phyloP scores from a whole-genome alignment of 2,329 filamentous ascomycete genomes.

The Clonostachys solani region DNA sequence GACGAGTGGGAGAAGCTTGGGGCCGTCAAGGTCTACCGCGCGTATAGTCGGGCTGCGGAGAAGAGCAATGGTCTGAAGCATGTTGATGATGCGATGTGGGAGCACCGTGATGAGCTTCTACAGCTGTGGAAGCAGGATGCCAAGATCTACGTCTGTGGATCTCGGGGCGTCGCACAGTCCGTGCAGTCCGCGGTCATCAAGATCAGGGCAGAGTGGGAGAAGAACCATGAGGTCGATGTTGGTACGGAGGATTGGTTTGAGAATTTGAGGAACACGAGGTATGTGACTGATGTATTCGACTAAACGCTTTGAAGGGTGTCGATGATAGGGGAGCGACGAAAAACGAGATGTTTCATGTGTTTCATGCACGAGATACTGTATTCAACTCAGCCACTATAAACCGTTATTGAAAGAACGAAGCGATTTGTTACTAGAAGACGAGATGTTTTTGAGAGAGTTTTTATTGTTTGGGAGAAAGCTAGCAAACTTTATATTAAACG shows the following conservation, averaged over 20 bases:
- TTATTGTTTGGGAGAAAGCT: too few relatives aligned
- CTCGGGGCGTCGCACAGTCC: slow-evolving; percentile 33
- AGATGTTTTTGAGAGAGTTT: too few relatives aligned
- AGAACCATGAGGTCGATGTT: slow-evolving; percentile 16
- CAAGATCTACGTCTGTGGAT: slow-evolving; percentile 60
- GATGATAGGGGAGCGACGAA: too few relatives aligned
- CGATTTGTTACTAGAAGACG: too few relatives aligned
- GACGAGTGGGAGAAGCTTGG: slow-evolving; percentile 40
- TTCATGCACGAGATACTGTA: too few relatives aligned
- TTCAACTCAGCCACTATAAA: too few relatives aligned
- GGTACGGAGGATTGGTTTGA: slow-evolving; percentile 37
- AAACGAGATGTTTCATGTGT: too few relatives aligned
- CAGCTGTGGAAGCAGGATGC: slow-evolving; percentile 30
- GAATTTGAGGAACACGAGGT: slow-evolving; percentile 42
- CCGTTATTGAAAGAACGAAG: too few relatives aligned
- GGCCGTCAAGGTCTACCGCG: slow-evolving; percentile 50
- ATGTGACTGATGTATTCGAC: slow-evolving; percentile 54
- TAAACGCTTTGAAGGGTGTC: slow-evolving; percentile 19
- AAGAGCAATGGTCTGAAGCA: slow-evolving; percentile 33
- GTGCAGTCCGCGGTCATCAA: slow-evolving; percentile 24
- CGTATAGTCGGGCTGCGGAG: slow-evolving; percentile 33
- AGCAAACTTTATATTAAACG: too few relatives aligned
- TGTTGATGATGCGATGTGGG: slow-evolving; percentile 27
- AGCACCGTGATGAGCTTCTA: slow-evolving; percentile 19
- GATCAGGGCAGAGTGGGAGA: slow-evolving; percentile 12